Conservation (phyloP, 495 filamentous ascomycete species). For the Penicillium longicatenatum region DNA sequence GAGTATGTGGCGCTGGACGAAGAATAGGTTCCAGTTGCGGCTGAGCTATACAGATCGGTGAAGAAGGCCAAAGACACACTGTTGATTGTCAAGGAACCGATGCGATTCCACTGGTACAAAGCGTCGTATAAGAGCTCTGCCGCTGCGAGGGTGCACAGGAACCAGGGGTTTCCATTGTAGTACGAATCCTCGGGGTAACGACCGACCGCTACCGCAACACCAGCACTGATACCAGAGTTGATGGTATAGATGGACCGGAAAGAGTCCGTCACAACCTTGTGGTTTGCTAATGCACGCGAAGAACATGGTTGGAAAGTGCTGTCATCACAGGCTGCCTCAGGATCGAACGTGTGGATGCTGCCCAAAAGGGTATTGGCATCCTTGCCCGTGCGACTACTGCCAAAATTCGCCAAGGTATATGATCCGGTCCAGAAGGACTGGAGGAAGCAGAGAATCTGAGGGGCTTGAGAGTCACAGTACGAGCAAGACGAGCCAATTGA, state of each 20-base stretch:
- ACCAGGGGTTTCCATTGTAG: conserved; percentile 71
- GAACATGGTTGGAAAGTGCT: conserved; percentile 63
- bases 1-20: conserved; percentile 49
- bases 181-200: conserved; percentile 72
- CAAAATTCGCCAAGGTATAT: conserved; percentile 58
- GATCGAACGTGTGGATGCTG: conserved; percentile 66
- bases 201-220: conserved; percentile 61
- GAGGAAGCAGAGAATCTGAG: conserved; percentile 60
- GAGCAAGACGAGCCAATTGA: conserved; percentile 42
- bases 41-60: conserved; percentile 49
- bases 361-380: conserved; percentile 65
- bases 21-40: conserved; percentile 53
- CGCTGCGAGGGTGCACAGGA: conserved; percentile 62
- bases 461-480: conserved; percentile 57
- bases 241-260: conserved; percentile 60
- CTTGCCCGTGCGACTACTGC: conserved; percentile 55
- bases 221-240: conserved; percentile 49
- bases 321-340: conserved; percentile 52
- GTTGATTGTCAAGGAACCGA: conserved; percentile 54
- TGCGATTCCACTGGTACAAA: conserved; percentile 57
- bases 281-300: conserved; percentile 62
- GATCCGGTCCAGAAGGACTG: conserved; percentile 66
- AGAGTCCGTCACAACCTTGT: conserved; percentile 63
- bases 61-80: conserved; percentile 58
- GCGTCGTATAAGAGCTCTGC: conserved; percentile 69